Percentiles rank a stretch among this genome's conserved stretches.
Conservation (phyloP, 495 filamentous ascomycete genomes). For the Usnea hakonensis region DNA sequence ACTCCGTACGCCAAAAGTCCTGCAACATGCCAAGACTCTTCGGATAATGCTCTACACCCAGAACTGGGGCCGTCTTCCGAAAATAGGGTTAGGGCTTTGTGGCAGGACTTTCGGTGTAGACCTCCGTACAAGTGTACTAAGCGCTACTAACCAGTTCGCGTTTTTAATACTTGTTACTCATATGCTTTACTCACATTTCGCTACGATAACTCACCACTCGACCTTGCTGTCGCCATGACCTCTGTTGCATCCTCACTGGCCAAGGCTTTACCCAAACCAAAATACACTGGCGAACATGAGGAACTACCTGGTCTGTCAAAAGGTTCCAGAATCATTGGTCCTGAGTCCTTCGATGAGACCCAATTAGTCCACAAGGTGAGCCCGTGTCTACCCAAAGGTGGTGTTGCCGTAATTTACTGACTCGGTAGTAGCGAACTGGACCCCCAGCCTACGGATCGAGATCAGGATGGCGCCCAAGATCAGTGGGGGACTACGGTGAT, state of each 20-base stretch:
- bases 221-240: not conserved
- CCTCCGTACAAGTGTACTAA: too few relatives aligned
- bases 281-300: conserved; percentile 79
- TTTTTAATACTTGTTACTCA: too few relatives aligned
- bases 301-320: conserved; percentile 64
- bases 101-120: too few relatives aligned
- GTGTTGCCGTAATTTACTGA: not conserved
- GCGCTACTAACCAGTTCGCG: too few relatives aligned
- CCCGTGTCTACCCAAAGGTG: conserved; percentile 1
- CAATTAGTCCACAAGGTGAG: conserved; percentile 76
- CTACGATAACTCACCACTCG: not conserved
- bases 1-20: too few relatives aligned
- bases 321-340: conserved; percentile 71
- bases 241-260: conserved; percentile 65
- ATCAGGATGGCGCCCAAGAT: conserved; percentile 77
- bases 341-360: conserved; percentile 69
- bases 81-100: too few relatives aligned
- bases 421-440: conserved; percentile 55
- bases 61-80: too few relatives aligned
- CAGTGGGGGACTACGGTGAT: conserved; percentile 86
- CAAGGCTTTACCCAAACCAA: conserved; percentile 79
- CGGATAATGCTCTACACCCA: too few relatives aligned
- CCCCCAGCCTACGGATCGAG: conserved; percentile 83
- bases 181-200: not conserved
- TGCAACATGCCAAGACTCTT: too few relatives aligned